A percentile compares a stretch with the other conserved stretches of the same genome.
These are phyloP conservation scores for Malassezia sp. DNA, from an alignment of 1,284 basidiomycete species.

Conservation along the genomic window DNA sequence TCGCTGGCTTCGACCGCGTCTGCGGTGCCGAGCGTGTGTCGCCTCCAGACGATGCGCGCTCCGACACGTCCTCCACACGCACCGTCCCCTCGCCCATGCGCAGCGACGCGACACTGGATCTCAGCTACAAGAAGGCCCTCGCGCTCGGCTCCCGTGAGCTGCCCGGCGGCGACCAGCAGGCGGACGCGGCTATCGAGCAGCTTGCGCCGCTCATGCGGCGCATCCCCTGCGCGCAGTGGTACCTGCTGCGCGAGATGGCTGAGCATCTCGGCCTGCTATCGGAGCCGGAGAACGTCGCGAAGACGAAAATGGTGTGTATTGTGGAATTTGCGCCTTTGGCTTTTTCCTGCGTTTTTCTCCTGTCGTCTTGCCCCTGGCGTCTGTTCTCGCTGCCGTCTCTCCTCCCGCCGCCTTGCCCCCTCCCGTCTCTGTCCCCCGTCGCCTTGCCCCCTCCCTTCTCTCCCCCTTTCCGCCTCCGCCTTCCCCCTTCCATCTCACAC, in stretches of 20 bases:
- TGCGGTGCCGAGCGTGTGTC: constrained; percentile 1
- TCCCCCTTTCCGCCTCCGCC: too few relatives aligned
- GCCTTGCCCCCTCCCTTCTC: neutral
- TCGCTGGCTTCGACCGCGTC: constrained; percentile 18
- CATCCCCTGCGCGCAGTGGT: constrained; percentile 34
- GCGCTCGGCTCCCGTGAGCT: neutral
- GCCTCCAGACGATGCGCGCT: neutral
- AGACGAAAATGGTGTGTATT: constrained; percentile 45
- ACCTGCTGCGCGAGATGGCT: constrained; percentile 36
- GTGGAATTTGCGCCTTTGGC: too few relatives aligned
- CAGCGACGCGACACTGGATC: too few relatives aligned
- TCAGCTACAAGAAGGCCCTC: constrained; percentile 1
- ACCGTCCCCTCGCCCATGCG: too few relatives aligned
- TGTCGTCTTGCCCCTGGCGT: neutral
- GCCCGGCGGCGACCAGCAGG: constrained; percentile 6
- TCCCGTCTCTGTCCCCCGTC: neutral
- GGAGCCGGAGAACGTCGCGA: constrained; percentile 17
- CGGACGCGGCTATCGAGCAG: constrained; percentile 7
- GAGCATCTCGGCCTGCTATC: constrained; percentile 27
- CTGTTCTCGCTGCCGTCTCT: neutral
- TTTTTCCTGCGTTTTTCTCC: neutral
- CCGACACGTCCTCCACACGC: too few relatives aligned
- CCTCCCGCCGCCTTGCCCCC: neutral
- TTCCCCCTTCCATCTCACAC: too few relatives aligned
- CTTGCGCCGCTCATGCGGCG: constrained; percentile 21